Base-by-base conservation (phyloP, 805 yeast species). In the Priceomyces haplophilus region DNA sequence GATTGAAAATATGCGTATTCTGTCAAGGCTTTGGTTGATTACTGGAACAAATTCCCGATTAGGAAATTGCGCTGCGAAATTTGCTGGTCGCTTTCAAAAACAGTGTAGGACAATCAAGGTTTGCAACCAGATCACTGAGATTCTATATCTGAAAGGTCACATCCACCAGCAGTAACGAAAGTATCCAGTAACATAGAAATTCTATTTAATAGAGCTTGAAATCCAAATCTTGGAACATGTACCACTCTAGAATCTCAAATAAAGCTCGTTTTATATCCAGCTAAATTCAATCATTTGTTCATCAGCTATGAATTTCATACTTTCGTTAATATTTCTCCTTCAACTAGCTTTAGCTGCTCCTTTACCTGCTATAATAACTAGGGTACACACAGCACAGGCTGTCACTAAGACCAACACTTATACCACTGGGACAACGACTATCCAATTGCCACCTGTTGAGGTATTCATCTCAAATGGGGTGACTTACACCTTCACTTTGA, bases 381-480 rank as follows among this genome's bases (percentile, higher is more conserved):
- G 83, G 55, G 61, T 62, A 30, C 81, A 77, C 53, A 78, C 83
- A 15, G 84, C 85, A 13, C 65, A 59, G 7, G 71, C 83, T 3
- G 76, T 77, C 29, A 76, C 80, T 3, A 64, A 72, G 13, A 67
- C 72, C 3, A 48, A 58, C 16, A 63, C 70, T 13, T 56, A 61
- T 34, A 64, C 69, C 24, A 74, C 79, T 1, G 79, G 76, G 33
- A 73, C 78, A 20, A 66, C 75, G 18, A 75, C 80, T 11, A 61
- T 73, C 15, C 64, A 67, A 49, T 63, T 75, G 45, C 81, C 82
- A 19, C 72, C 80, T 15, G 82, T 78, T 30, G 74, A 76, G 48
- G 59, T 78, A 13, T 63, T 76, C 34, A 69, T 78, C 39, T 75
- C 79, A 7, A 68, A 75, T 53, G 80, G 78, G 37, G 75, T 64